Percentiles rank a stretch among this genome's conserved stretches.
phyloP scores from a whole-genome alignment of 1,284 basidiomycete species.

The Trametes polyzona region DNA sequence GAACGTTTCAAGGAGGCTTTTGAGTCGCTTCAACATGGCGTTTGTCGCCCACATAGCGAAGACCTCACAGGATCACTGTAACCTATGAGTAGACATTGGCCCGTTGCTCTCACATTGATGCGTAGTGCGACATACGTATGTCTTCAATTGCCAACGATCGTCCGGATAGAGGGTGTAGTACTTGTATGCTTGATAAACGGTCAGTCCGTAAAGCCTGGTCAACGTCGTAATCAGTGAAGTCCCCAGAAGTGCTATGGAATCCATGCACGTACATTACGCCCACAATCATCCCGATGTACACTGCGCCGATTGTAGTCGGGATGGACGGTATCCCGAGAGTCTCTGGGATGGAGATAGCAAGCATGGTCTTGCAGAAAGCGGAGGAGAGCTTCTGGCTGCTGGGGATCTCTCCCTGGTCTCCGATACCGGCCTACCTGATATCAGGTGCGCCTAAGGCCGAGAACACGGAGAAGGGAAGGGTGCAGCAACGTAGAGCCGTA shows the following conservation, averaged over 20 bases:
- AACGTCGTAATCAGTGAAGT: background rate
- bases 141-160: background rate
- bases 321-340: background rate
- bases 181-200: constrained; percentile 8
- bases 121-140: background rate
- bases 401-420: no score
- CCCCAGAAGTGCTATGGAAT: background rate
- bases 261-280: background rate
- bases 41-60: no score
- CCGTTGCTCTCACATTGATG: no score
- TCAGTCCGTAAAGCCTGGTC: constrained; percentile 12
- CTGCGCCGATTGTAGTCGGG: background rate
- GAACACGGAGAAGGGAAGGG: no score
- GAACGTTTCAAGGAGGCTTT: background rate
- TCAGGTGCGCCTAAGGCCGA: no score
- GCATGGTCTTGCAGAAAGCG: no score
- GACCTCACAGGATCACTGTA: no score
- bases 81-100: no score
- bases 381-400: no score
- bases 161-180: constrained; percentile 7
- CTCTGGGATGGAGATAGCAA: background rate
- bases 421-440: no score
- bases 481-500: no score
- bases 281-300: background rate
- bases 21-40: no score